Percentiles rank a stretch among this genome's conserved stretches.
phyloP scores from a whole-genome alignment of 2,329 filamentous ascomycete species.

The Akanthomyces muscarius region DNA sequence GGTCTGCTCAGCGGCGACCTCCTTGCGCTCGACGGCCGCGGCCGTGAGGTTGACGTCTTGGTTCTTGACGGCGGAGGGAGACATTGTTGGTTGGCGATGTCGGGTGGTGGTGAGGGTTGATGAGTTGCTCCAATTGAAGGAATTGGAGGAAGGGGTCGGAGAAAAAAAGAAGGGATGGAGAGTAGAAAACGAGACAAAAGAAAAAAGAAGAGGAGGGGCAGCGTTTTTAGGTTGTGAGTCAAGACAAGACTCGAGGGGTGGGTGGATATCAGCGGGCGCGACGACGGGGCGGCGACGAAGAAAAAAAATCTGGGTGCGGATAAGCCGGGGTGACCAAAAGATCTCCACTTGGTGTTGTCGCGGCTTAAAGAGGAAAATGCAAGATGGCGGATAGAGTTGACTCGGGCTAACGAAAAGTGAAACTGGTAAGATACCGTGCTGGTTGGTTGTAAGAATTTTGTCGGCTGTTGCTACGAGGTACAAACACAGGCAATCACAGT shows the following conservation, averaged over 20 bases:
- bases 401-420: background rate
- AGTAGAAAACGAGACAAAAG: background rate
- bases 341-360: constrained; percentile 10
- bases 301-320: background rate
- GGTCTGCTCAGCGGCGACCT: constrained; percentile 26
- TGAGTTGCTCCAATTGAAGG: background rate
- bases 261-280: constrained; percentile 6
- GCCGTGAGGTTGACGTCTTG: constrained; percentile 51
- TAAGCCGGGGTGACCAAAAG: background rate
- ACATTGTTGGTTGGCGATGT: constrained; percentile 34
- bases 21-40: constrained; percentile 48
- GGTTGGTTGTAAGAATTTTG: background rate
- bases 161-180: background rate
- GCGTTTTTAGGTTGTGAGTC: constrained; percentile 10
- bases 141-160: background rate
- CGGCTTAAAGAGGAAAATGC: constrained; percentile 10
- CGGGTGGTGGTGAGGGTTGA: background rate
- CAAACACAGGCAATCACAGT: no score
- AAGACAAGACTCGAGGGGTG: background rate
- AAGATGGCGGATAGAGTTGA: background rate
- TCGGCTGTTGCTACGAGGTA: no score
- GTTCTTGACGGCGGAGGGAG: constrained; percentile 44
- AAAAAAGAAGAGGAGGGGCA: background rate
- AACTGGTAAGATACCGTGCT: no score
- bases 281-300: background rate